Evolutionary conservation across 352 stramenopile species (phyloP), one percentile per base, ranked within the genome.

Genomic region (Phytophthora boehmeriae): DNA sequence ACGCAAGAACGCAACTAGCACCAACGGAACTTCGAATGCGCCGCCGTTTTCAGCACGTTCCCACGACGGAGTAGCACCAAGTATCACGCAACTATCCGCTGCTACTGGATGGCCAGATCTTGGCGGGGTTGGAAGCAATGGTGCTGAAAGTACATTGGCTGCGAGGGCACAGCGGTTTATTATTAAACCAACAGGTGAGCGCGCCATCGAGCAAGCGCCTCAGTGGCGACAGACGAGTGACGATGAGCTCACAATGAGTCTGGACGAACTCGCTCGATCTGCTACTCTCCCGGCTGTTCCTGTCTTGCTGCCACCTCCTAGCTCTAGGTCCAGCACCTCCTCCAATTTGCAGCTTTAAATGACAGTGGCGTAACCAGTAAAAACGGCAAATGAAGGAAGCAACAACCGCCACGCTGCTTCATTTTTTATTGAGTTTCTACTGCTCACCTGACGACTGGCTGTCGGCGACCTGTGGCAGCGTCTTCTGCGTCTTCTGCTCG

Each of bases 401-500:
- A 27, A 10, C 36, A 38, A 45, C 14, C 17, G 38, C 8, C 36
- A 51, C 51, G 11, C 19, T 17, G 41, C 34, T 17, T 58, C 35
- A 28, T 22, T 44, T 57, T 32, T 10, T 4, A 2, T 5, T 20
- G 10, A 17, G n/a, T 2, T 8, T 48, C 52, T 86, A 90, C 53
- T 88, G 75, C 54, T 90, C 80, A 23, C 66, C 76, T 25, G 76
- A 73, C 14, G 73, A 74, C 68, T 90, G 75, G 23, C 54, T 78
- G 46, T 59, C 54, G 36, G 34, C 59, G 36, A 66, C 28, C 20
- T 20, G 39, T 23, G 80, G 73, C 68, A 87, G 36, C 25, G 76
- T 66, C 68, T 88, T 73, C 50, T 86, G 68, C 67, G 82, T 92
- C 78, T 92, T 92, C 54, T 91, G 79, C 65, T 88, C 77, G 66